Evolutionary conservation across 768 basidiomycete genomes (phyloP).

Genomic region (Auricularia auricula-judae): DNA sequence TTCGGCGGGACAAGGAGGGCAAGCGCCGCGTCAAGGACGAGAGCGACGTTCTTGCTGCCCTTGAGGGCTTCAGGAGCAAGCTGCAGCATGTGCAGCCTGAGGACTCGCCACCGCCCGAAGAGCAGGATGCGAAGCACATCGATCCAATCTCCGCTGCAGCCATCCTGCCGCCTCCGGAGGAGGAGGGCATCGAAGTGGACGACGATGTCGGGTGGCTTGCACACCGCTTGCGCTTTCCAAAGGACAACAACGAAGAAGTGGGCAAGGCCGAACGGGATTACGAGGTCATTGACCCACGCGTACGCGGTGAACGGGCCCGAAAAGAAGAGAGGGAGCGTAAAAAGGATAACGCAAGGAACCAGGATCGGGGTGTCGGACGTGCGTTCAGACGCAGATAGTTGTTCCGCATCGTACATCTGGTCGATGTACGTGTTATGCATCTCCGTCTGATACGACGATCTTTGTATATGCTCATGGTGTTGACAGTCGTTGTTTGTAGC

Average conservation of each 20-base stretch:
- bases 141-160: not conserved
- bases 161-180: slow-evolving; percentile 20
- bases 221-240: slow-evolving; percentile 66
- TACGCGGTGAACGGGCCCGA: slow-evolving; percentile 57
- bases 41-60: slow-evolving; percentile 52
- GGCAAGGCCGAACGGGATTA: slow-evolving; percentile 74
- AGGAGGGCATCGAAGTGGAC: slow-evolving; percentile 61
- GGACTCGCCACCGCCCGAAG: slow-evolving; percentile 13
- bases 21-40: slow-evolving; percentile 55
- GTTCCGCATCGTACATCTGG: not conserved
- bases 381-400: not conserved
- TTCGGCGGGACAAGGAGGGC: slow-evolving; percentile 35
- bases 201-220: slow-evolving; percentile 63
- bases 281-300: slow-evolving; percentile 80
- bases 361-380: not conserved
- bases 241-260: slow-evolving; percentile 66
- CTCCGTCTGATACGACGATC: too few species aligned
- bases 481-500: too few species aligned
- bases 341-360: slow-evolving; percentile 11
- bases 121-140: slow-evolving; percentile 11
- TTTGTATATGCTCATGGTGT: too few species aligned
- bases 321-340: slow-evolving; percentile 72
- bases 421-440: too few species aligned
- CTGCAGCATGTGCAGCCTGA: slow-evolving; percentile 35
- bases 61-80: slow-evolving; percentile 63